Evolutionary conservation across 441 rosid species (phyloP).

Genomic region (Populus hybrid): DNA sequence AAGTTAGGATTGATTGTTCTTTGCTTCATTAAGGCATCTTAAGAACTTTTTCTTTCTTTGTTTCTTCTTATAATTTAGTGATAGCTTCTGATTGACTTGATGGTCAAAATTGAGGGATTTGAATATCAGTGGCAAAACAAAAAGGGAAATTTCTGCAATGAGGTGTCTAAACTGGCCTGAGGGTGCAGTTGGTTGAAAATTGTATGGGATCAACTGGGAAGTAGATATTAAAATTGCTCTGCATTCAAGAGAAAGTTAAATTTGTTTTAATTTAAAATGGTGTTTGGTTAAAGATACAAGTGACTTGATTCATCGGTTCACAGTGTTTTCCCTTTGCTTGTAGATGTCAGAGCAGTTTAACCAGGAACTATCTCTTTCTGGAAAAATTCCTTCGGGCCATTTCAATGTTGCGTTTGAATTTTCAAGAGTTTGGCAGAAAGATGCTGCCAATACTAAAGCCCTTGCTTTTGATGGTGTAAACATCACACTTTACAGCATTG

Average conservation of each 20-base stretch:
- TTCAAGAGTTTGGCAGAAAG: conserved; percentile 86
- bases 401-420: conserved; percentile 85
- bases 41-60: neutral
- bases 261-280: neutral
- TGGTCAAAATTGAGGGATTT: neutral
- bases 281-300: neutral
- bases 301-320: conserved; percentile 1
- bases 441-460: conserved; percentile 73
- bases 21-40: neutral
- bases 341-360: conserved; percentile 99
- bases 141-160: neutral
- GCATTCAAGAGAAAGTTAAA: neutral
- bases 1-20: neutral
- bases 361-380: conserved; percentile 78
- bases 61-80: neutral
- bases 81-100: neutral
- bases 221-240: neutral
- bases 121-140: neutral
- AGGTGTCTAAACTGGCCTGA: neutral
- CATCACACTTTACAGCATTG: conserved; percentile 83
- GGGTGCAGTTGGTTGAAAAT: neutral
- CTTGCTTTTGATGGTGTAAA: conserved; percentile 90
- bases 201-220: neutral
- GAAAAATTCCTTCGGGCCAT: conserved; percentile 92
- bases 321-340: conserved; percentile 9